Percentiles rank a stretch among this genome's conserved stretches.
Evolutionary conservation across 192 early-diverging fungal genomes (phyloP).

Genomic region (Coemansia sp.): DNA sequence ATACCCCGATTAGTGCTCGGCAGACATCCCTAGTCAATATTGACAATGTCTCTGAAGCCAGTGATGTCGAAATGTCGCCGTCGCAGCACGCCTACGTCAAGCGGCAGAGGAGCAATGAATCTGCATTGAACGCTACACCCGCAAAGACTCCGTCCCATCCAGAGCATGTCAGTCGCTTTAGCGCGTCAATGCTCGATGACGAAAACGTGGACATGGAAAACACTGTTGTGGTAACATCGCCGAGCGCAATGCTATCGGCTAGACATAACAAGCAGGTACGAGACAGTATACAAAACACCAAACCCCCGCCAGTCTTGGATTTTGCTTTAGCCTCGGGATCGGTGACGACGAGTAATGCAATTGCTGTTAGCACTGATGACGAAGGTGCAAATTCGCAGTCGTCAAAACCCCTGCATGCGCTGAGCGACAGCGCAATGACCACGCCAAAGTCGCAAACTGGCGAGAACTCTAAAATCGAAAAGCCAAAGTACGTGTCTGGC

Average conservation of each 20-base stretch:
- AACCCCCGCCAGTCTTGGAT: conserved; percentile 24
- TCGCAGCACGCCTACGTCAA: conserved; percentile 36
- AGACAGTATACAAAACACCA: conserved; percentile 6
- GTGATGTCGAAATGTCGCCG: conserved; percentile 45
- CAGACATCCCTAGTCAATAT: background rate
- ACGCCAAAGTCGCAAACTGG: conserved; percentile 42
- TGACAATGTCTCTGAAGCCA: conserved; percentile 19
- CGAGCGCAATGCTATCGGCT: conserved; percentile 44
- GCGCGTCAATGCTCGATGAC: conserved; percentile 14
- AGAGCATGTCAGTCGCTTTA: background rate
- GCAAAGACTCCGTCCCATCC: background rate
- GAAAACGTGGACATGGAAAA: conserved; percentile 33
- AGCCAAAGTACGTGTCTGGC: conserved; percentile 29
- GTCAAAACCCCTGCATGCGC: background rate
- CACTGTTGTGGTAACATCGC: conserved; percentile 28
- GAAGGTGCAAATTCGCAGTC: background rate
- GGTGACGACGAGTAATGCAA: background rate
- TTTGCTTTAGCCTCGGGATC: conserved; percentile 5
- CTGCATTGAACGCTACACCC: background rate
- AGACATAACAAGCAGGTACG: conserved; percentile 32
- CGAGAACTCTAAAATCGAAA: conserved; percentile 11
- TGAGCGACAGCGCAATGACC: conserved; percentile 18
- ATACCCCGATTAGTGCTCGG: background rate
- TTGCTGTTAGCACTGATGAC: background rate
- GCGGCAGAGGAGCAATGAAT: conserved; percentile 26